These are phyloP conservation scores for Solanum etuberosum DNA, from an alignment of 257 asterid genomes.

Conservation along the genomic window DNA sequence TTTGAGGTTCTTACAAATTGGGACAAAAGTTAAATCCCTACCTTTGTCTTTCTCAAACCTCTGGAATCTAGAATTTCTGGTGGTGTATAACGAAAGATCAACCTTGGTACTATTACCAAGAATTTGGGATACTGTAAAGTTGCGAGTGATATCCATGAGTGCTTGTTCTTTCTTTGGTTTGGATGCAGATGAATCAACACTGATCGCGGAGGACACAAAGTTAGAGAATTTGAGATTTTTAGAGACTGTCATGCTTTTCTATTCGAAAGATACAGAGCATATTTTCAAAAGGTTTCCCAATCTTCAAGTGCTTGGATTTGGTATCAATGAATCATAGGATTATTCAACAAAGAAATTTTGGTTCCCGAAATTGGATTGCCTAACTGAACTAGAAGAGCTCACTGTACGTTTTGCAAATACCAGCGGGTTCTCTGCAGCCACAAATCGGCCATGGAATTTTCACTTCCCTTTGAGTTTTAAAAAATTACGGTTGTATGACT, in stretches of 20 bases:
- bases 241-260: rapidly evolving
- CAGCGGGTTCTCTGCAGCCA: not conserved
- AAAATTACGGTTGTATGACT: rapidly evolving
- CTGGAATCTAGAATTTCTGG: not conserved
- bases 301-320: not conserved
- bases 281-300: not conserved
- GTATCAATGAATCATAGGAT: not conserved
- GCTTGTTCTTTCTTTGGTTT: not conserved
- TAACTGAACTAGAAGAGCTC: not conserved
- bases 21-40: not conserved
- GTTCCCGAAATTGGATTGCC: not conserved
- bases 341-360: not conserved
- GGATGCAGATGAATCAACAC: not conserved
- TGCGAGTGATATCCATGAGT: not conserved
- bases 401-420: not conserved
- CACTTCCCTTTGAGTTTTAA: not conserved
- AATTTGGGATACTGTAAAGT: not conserved
- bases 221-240: not conserved
- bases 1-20: not conserved
- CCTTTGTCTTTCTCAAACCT: not conserved
- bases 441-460: not conserved
- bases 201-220: not conserved
- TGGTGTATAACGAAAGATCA: not conserved
- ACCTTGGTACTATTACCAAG: not conserved
- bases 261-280: not conserved